Evolutionary conservation across 1,284 basidiomycete genomes (phyloP).

Genomic region (Ceratobasidium sp.): DNA sequence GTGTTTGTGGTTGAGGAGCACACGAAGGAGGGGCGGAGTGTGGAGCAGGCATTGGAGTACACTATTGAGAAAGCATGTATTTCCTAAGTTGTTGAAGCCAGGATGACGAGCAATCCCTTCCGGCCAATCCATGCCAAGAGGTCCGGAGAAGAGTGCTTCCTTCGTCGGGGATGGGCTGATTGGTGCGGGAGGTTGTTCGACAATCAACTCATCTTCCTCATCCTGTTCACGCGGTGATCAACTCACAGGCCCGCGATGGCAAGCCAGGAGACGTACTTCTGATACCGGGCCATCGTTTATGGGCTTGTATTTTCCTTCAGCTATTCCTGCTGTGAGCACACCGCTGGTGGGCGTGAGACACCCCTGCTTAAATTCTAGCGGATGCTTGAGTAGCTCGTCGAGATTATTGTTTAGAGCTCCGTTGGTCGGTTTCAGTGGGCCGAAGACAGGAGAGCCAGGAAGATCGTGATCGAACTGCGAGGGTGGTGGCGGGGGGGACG

Average conservation of each 20-base stretch:
- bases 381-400: slow-evolving; percentile 26
- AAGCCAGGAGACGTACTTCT: slow-evolving; percentile 7
- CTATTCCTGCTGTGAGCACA: slow-evolving; percentile 42
- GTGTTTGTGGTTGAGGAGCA: slow-evolving; percentile 66
- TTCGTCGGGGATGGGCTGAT: background rate
- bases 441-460: slow-evolving; percentile 22
- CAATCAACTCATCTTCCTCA: background rate
- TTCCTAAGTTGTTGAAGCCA: slow-evolving; percentile 90
- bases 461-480: slow-evolving; percentile 23
- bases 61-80: slow-evolving; percentile 97
- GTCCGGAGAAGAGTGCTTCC: slow-evolving; percentile 11
- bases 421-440: slow-evolving; percentile 18
- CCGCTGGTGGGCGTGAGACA: slow-evolving; percentile 33
- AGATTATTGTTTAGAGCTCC: slow-evolving; percentile 10
- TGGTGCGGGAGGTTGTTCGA: background rate
- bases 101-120: slow-evolving; percentile 4
- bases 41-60: slow-evolving; percentile 93
- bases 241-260: background rate
- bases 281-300: slow-evolving; percentile 37
- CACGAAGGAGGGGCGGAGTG: slow-evolving; percentile 84
- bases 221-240: slow-evolving; percentile 12
- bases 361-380: slow-evolving; percentile 34
- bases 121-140: slow-evolving; percentile 28
- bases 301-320: slow-evolving; percentile 43
- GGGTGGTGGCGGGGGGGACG: slow-evolving; percentile 11